These are phyloP conservation scores for Neoarthrinium moseri DNA, from an alignment of 2,329 filamentous ascomycete species.

Conservation along the genomic window DNA sequence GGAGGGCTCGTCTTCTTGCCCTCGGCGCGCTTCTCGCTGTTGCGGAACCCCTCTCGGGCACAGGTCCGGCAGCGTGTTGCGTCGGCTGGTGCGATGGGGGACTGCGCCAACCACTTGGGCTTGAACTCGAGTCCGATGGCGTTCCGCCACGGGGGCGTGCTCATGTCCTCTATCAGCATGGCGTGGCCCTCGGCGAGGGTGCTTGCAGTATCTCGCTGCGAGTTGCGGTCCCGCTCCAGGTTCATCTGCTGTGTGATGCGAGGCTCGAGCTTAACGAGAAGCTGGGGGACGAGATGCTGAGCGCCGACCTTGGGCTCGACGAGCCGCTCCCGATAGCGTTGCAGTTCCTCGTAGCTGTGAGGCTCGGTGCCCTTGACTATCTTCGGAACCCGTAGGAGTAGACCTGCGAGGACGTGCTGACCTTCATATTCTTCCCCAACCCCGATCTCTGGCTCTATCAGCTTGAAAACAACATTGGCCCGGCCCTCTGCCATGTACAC, in stretches of 20 bases:
- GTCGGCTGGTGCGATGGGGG: constrained; percentile 63
- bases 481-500: constrained; percentile 65
- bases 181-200: constrained; percentile 59
- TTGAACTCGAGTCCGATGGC: constrained; percentile 68
- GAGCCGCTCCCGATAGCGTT: constrained; percentile 50
- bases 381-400: constrained; percentile 63
- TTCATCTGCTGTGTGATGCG: constrained; percentile 52
- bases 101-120: constrained; percentile 81
- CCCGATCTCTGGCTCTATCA: too few species aligned
- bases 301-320: constrained; percentile 46
- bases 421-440: constrained; percentile 27
- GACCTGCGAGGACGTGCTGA: constrained; percentile 32
- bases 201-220: constrained; percentile 11
- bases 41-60: constrained; percentile 50
- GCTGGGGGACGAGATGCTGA: constrained; percentile 29
- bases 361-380: constrained; percentile 43
- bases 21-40: constrained; percentile 39
- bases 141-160: constrained; percentile 31
- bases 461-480: constrained; percentile 73
- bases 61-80: constrained; percentile 74
- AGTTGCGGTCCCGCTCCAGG: constrained; percentile 48
- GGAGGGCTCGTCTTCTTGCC: constrained; percentile 35
- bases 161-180: constrained; percentile 75
- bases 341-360: constrained; percentile 40
- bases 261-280: constrained; percentile 23